A percentile compares a stretch with the other conserved stretches of the same genome.
Evolutionary conservation across 2,329 filamentous ascomycete species (phyloP).

Genomic region (Nemania bipapillata): DNA sequence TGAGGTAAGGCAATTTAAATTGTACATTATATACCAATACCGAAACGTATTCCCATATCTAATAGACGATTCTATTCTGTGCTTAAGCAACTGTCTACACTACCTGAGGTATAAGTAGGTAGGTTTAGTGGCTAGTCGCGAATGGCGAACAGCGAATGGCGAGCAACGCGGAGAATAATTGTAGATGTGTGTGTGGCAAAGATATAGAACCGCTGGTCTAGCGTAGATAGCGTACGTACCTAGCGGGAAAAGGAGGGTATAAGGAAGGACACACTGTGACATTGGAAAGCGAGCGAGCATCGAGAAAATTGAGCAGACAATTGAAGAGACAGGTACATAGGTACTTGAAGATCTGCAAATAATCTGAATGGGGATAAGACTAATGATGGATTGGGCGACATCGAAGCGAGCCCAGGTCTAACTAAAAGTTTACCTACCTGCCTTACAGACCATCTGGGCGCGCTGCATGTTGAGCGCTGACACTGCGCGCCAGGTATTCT

Average conservation of each 20-base stretch:
- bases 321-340: slow-evolving; percentile 27
- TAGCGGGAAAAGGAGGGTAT: slow-evolving; percentile 6
- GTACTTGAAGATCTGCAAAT: slow-evolving; percentile 40
- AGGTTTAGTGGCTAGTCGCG: not conserved
- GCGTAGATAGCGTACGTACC: not conserved
- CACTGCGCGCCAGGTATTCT: slow-evolving; percentile 16
- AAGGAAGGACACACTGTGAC: slow-evolving; percentile 20
- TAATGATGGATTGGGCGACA: slow-evolving; percentile 33
- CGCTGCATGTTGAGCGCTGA: slow-evolving; percentile 19
- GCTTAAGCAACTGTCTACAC: not conserved
- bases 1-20: too few relatives aligned
- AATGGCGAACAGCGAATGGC: not conserved
- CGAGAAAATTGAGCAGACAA: slow-evolving; percentile 14
- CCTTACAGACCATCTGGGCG: slow-evolving; percentile 2
- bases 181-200: slow-evolving; percentile 32
- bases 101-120: not conserved
- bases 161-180: slow-evolving; percentile 19
- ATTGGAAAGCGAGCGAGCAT: slow-evolving; percentile 11
- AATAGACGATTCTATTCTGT: too few relatives aligned
- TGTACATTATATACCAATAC: too few relatives aligned
- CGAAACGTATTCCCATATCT: too few relatives aligned
- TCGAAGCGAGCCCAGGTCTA: slow-evolving; percentile 27
- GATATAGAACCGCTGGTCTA: slow-evolving; percentile 16
- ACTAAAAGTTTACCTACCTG: slow-evolving; percentile 18
- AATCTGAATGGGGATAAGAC: slow-evolving; percentile 35